phyloP scores from a whole-genome alignment of 148 eudicot genomes.

The Chenopodium quinoa region DNA sequence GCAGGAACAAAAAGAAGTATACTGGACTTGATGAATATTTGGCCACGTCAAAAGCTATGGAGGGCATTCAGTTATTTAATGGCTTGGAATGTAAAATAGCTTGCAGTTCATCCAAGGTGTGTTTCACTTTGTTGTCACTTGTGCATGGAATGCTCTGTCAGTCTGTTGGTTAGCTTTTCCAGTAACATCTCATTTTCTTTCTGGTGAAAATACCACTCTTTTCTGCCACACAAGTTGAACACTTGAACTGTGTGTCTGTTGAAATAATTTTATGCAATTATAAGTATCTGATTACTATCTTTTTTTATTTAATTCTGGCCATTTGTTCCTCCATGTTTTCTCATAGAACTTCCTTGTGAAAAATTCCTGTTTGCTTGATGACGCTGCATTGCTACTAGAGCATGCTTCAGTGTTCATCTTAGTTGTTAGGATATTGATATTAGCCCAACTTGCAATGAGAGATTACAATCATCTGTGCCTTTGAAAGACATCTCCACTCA shows the following conservation, averaged over 20 bases:
- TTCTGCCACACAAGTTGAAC: background rate
- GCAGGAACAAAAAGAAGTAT: conserved; percentile 73
- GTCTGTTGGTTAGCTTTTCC: background rate
- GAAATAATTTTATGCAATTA: background rate
- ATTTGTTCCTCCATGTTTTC: background rate
- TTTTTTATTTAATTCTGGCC: background rate
- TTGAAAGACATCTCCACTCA: background rate
- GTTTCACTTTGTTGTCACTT: background rate
- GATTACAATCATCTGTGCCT: background rate
- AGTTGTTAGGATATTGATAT: too few species aligned
- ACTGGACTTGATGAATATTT: conserved; percentile 58
- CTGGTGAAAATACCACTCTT: background rate
- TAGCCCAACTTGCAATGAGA: background rate
- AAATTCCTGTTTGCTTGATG: background rate
- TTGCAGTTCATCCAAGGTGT: conserved; percentile 86
- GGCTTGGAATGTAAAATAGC: conserved; percentile 93
- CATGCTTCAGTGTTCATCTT: background rate
- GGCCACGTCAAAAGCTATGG: conserved; percentile 58
- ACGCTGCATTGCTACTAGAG: background rate
- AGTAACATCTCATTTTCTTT: background rate
- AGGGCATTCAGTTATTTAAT: conserved; percentile 53
- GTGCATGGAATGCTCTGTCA: background rate
- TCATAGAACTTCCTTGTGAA: background rate
- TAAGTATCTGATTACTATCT: background rate
- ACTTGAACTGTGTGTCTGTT: background rate